These are phyloP conservation scores for Rhizopus arrhizus DNA, from an alignment of 371 early-diverging fungal genomes.

Conservation along the genomic window DNA sequence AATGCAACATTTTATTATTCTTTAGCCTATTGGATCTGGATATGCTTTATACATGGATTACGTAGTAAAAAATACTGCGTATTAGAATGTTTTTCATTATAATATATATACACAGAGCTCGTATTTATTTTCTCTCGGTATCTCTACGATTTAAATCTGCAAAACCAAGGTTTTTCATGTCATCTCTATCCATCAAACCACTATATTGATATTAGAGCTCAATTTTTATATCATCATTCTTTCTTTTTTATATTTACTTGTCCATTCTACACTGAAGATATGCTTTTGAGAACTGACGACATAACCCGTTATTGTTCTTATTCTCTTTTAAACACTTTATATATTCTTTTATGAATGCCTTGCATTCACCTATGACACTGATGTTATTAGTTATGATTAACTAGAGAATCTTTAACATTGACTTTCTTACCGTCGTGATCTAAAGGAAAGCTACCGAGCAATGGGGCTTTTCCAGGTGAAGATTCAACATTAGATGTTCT, in stretches of 20 bases:
- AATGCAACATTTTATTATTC: constrained; percentile 8
- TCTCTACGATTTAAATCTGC: constrained; percentile 34
- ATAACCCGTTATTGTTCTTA: constrained; percentile 66
- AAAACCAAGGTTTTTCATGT: constrained; percentile 73
- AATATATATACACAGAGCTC: neutral
- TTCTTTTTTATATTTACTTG: constrained; percentile 47
- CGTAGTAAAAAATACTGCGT: constrained; percentile 31
- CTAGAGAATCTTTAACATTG: neutral
- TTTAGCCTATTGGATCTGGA: constrained; percentile 45
- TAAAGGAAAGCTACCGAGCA: constrained; percentile 79
- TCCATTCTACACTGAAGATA: constrained; percentile 87
- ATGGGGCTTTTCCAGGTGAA: constrained; percentile 71
- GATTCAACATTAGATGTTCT: constrained; percentile 62
- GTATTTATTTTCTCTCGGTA: constrained; percentile 1
- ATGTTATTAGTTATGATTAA: neutral
- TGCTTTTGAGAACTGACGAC: constrained; percentile 68
- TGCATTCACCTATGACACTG: constrained; percentile 68
- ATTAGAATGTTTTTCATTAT: neutral
- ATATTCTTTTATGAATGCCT: constrained; percentile 69
- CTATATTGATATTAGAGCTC: constrained; percentile 27
- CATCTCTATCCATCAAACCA: constrained; percentile 72
- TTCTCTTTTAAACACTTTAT: constrained; percentile 72
- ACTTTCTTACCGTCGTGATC: constrained; percentile 66
- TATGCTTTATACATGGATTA: constrained; percentile 52
- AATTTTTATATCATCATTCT: neutral